Evolutionary conservation across 192 early-diverging fungal genomes (phyloP), one percentile per base, ranked within the genome.

Genomic region (Gryganskiella cystojenkinii): DNA sequence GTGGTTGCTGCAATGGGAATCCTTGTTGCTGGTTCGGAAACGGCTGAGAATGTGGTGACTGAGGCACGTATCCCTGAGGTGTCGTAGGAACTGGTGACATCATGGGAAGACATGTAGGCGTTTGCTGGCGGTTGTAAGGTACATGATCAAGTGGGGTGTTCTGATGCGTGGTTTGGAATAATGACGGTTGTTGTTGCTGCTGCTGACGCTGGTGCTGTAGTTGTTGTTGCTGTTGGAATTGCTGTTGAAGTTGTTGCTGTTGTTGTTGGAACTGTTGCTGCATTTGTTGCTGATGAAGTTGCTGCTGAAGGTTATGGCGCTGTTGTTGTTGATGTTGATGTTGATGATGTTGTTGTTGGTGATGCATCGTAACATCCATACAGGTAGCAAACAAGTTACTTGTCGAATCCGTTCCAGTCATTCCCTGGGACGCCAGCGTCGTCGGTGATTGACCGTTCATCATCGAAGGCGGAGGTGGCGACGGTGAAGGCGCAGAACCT

Each of bases 401-500:
- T 33, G 7, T 11, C 35, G 28, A 8, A 20, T 64, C 46, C 2
- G 6, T 3, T 6, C 19, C 30, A 35, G 71, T 3, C 43, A 64
- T 52, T 5, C 51, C n/a, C 19, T 44, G 57, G 43, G 57, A 54
- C 11, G 25, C 31, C 22, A 59, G 17, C 20, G 20, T 44, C 17
- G 57, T 10, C 9, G 40, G n/a, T 5, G 37, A 5, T 13, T 40
- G 37, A 40, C 37, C 5, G 30, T 33, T 22, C 42, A 25, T 30
- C 2, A 14, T n/a, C 6, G 65, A 25, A 28, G 64, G 44, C 13
- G 63, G 63, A 17, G 74, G 66, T 22, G 74, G 74, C 11, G 74
- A 78, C 0, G 66, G 74, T n/a, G 74, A 78, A 4, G 74, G 61
- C 3, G 54, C 65, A 2, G 74, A 78, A 17, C 74, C 74, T 17